Evolutionary conservation across 306 rosid species (phyloP), one percentile per base, ranked within the genome.

Genomic region (Canavalia gladiata): DNA sequence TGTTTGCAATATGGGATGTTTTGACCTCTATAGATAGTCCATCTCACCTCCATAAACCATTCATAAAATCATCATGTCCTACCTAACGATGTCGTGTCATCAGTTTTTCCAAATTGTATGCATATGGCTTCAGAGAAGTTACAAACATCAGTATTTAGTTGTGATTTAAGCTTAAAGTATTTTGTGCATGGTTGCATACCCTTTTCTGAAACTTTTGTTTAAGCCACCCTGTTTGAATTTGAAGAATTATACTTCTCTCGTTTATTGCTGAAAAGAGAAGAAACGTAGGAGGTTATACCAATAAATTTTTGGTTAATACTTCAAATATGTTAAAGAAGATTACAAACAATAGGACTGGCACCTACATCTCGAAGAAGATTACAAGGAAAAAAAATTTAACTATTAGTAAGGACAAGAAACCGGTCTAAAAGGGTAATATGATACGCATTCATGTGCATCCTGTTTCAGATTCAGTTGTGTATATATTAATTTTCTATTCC

Each of bases 1-100:
- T 18, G 25, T 18, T 11, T 50, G 55, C 42, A 39, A 39, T 4
- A 39, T 2, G 42, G 42, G 4, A 43, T 43, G 39, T 45, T 68
- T 68, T 45, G 39, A 43, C 56, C 39, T 8, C 37, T 43, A 4
- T 45, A 43, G 74, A 68, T 43, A 55, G 74, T 45, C 56, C 74
- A 45, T 29, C 74, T 43, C 56, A 45, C 41, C 25, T 9, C 56
- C 13, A 25, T 67, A 7, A 4, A 42, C 72, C 51, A 18, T 41
- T 41, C 6, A 43, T 42, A 7, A 7, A 37, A 64, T 39, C 70
- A 7, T 39, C 46, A 18, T 18, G 25, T 63, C 39, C 33, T 37
- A 12, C 28, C 49, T 0, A 64, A 64, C 70, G n/a, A 37, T 47
- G 31, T 64, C n/a, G 13, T 64, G 31, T 10, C 45, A 6, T 37